Base-by-base conservation (phyloP, 495 filamentous ascomycete species). In the Baudoinia panamericana region DNA sequence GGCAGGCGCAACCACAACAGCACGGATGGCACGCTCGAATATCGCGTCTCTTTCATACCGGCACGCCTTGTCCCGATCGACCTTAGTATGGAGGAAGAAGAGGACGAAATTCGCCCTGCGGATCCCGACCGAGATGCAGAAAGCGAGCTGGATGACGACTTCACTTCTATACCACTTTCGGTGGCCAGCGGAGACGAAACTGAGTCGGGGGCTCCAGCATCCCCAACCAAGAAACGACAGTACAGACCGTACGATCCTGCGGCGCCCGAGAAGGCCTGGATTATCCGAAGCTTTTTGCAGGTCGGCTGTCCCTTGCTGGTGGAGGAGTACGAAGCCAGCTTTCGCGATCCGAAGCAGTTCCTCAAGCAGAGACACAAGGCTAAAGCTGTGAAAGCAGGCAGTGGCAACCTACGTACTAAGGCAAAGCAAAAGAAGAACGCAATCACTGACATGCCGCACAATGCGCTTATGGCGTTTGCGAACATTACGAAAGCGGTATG, bases 31-130 rank as follows among this genome's bases (percentile, higher is more conserved):
- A 68, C 73, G 2, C 69, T 73, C 2, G 88, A 97, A 47, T 49
- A 93, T 5, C 78, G 87, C 12, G 53, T 94, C 31, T 75, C 79
- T 7, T 92, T 80, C 49, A 63, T 77, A 17, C 92, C 90, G 0
- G 67, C 70, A 1, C 72, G 83, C 22, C 66, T 96, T 24, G 82
- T 94, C 18, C 71, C 72, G 3, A 61, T 95, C 33, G 76, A 94
- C 52, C 64, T 93, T 6, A 66, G 48, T 16, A 42, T 33, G 10
- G 63, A 67, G 42, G 57, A 63, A 24, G 56, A 60, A 50, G 72
- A 70, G 48, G 69, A 65, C 32, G 67, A 56, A 26, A 21, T 45
- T 28, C 25, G 40, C 2, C 29, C 41, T 12, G 36, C 42, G 3
- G 54, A 67, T 9, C 67, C 67, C 8, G 51, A 51, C 1, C 52